These are phyloP conservation scores for Taphrina populina DNA, from an alignment of 1,139 yeast species.

Conservation along the genomic window DNA sequence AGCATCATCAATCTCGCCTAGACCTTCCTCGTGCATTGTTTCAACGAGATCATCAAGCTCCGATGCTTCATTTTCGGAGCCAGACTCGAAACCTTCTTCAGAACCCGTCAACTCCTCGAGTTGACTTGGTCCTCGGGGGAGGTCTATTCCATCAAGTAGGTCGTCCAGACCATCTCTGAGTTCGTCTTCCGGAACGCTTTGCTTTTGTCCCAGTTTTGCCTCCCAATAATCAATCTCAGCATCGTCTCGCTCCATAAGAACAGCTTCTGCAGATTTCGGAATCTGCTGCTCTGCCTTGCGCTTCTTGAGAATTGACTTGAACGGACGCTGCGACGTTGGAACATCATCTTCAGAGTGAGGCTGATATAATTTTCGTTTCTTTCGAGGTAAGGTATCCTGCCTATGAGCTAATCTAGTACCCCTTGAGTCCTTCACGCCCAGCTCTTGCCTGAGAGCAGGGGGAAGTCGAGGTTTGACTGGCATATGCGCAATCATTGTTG, in stretches of 20 bases:
- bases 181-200: slow-evolving; percentile 10
- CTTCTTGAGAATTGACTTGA: not conserved
- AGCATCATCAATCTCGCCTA: not conserved
- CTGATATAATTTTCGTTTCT: slow-evolving; percentile 10
- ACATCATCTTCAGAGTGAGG: slow-evolving; percentile 4
- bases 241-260: slow-evolving; percentile 28
- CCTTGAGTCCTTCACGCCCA: slow-evolving; percentile 13
- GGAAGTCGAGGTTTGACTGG: slow-evolving; percentile 20
- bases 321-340: not conserved
- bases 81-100: not conserved
- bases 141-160: slow-evolving; percentile 21
- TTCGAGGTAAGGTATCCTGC: slow-evolving; percentile 7
- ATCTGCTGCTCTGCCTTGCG: slow-evolving; percentile 3
- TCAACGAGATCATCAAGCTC: not conserved
- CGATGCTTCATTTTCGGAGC: not conserved
- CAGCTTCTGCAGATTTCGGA: slow-evolving; percentile 13
- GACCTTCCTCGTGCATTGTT: too few species aligned
- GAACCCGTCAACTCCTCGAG: slow-evolving; percentile 16
- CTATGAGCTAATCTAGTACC: not conserved
- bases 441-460: slow-evolving; percentile 14
- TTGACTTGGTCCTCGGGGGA: slow-evolving; percentile 20
- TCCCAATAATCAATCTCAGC: slow-evolving; percentile 33
- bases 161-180: slow-evolving; percentile 27
- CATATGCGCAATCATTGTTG: too few species aligned
- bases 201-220: slow-evolving; percentile 9